Evolutionary conservation across 306 rosid species (phyloP).

Genomic region (Gastrolobium villosum): DNA sequence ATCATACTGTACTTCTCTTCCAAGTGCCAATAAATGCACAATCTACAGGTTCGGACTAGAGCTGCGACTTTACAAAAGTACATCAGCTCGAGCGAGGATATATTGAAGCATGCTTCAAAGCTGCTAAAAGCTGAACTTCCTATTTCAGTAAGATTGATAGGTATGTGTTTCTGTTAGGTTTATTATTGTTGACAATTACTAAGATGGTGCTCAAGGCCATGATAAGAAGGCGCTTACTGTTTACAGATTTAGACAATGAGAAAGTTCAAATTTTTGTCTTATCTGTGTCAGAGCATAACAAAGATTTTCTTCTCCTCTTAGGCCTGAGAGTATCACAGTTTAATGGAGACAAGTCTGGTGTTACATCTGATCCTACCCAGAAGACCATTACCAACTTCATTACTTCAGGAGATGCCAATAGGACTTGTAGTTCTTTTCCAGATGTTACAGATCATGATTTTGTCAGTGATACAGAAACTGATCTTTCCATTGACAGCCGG

Average conservation of each 20-base stretch:
- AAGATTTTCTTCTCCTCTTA: slow-evolving; percentile 50
- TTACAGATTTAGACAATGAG: slow-evolving; percentile 23
- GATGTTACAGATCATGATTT: slow-evolving; percentile 49
- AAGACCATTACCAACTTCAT: slow-evolving; percentile 76
- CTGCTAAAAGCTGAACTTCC: slow-evolving; percentile 94
- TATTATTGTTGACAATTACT: slow-evolving; percentile 23
- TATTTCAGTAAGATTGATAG: slow-evolving; percentile 87
- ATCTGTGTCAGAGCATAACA: slow-evolving; percentile 40
- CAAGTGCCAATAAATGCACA: slow-evolving; percentile 44
- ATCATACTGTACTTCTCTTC: slow-evolving; percentile 26
- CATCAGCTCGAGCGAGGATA: slow-evolving; percentile 77
- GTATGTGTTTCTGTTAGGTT: slow-evolving; percentile 53
- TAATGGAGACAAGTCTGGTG: slow-evolving; percentile 60
- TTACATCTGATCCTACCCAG: slow-evolving; percentile 74
- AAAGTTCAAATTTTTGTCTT: slow-evolving; percentile 39
- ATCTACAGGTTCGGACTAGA: slow-evolving; percentile 84
- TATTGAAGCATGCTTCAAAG: slow-evolving; percentile 83
- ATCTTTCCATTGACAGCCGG: slow-evolving; percentile 46
- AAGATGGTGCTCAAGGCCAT: slow-evolving; percentile 32
- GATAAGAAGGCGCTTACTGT: slow-evolving; percentile 26
- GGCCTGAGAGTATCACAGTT: slow-evolving; percentile 90
- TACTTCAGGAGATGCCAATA: slow-evolving; percentile 58
- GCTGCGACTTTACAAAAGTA: slow-evolving; percentile 80
- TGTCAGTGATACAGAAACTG: slow-evolving; percentile 59
- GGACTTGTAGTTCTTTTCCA: slow-evolving; percentile 52